Conservation (phyloP, 495 filamentous ascomycete species). For the Neurospora sublineolata region DNA sequence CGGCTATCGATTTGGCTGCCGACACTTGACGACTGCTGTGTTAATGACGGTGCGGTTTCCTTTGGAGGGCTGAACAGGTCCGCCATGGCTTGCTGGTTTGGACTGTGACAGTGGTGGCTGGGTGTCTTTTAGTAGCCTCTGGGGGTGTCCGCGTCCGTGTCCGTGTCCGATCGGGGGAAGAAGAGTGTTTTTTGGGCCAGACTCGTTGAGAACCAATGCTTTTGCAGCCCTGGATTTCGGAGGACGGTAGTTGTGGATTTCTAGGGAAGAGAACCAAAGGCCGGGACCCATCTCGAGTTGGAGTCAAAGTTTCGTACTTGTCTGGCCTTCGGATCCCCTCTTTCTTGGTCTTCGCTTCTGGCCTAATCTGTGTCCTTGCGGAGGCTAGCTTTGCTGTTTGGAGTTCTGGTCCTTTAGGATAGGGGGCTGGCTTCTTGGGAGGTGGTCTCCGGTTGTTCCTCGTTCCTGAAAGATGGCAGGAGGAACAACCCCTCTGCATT, state of each 20-base stretch:
- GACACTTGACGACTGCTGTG: conserved; percentile 24
- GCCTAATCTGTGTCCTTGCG: conserved; percentile 9
- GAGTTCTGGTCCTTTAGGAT: conserved; percentile 8
- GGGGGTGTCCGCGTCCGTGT: conserved; percentile 1
- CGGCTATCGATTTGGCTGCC: conserved; percentile 24
- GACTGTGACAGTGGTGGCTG: not conserved
- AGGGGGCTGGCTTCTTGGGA: conserved; percentile 28
- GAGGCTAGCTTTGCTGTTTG: conserved; percentile 16
- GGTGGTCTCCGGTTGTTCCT: conserved; percentile 34
- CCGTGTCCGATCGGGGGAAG: not conserved
- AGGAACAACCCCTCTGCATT: conserved; percentile 41
- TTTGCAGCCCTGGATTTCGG: not conserved
- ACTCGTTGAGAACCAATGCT: conserved; percentile 12
- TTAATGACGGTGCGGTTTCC: conserved; percentile 26
- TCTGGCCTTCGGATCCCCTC: conserved; percentile 36
- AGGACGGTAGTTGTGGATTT: conserved; percentile 6
- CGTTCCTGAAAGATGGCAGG: conserved; percentile 26
- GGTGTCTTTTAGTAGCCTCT: conserved; percentile 3
- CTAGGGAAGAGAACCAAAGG: conserved; percentile 5
- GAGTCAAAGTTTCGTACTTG: conserved; percentile 93
- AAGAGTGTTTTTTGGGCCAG: not conserved
- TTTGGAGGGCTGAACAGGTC: conserved; percentile 1
- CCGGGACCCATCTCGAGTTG: conserved; percentile 89
- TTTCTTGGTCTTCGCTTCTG: conserved; percentile 9
- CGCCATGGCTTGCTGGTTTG: conserved; percentile 1